These are phyloP conservation scores for Euclidium syriacum DNA, from an alignment of 345 rosid genomes.

Conservation along the genomic window DNA sequence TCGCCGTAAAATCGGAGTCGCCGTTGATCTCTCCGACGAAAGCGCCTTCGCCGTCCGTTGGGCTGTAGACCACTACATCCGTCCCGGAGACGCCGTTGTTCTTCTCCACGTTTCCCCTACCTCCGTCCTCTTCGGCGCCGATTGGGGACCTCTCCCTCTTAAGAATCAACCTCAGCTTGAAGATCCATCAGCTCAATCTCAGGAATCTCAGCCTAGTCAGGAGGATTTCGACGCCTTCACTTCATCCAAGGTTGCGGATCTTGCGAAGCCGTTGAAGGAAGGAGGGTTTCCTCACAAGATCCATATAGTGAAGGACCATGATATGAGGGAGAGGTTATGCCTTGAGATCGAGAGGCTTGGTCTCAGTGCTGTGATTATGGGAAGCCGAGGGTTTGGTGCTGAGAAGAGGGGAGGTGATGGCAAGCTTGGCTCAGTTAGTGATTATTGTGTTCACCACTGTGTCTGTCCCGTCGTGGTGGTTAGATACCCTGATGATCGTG, in stretches of 20 bases:
- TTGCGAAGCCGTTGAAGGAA: slow-evolving; percentile 71
- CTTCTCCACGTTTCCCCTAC: slow-evolving; percentile 98
- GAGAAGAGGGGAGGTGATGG: slow-evolving; percentile 42
- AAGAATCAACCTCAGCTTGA: slow-evolving; percentile 4
- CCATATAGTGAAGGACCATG: slow-evolving; percentile 82
- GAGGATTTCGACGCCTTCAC: slow-evolving; percentile 60
- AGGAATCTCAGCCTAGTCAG: slow-evolving; percentile 38
- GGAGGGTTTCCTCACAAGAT: slow-evolving; percentile 60
- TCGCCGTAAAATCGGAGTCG: slow-evolving; percentile 86
- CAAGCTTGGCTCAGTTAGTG: slow-evolving; percentile 78
- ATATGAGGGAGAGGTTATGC: slow-evolving; percentile 85
- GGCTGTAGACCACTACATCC: slow-evolving; percentile 86
- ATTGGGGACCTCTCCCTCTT: slow-evolving; percentile 65
- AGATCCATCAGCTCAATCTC: slow-evolving; percentile 1
- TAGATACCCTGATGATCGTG: slow-evolving; percentile 40
- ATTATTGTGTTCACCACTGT: slow-evolving; percentile 83
- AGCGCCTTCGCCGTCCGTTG: slow-evolving; percentile 81
- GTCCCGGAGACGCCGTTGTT: slow-evolving; percentile 90
- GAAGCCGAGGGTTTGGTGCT: slow-evolving; percentile 85
- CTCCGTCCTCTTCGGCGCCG: slow-evolving; percentile 95
- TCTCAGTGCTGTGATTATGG: slow-evolving; percentile 78
- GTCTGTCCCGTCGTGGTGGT: slow-evolving; percentile 83
- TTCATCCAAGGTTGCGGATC: slow-evolving; percentile 44
- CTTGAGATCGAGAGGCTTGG: slow-evolving; percentile 85
- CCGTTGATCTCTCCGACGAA: slow-evolving; percentile 85